Percentiles rank a stretch among this genome's conserved stretches.
These are phyloP conservation scores for Hanseniaspora occidentalis DNA, from an alignment of 805 yeast genomes.

Conservation along the genomic window DNA sequence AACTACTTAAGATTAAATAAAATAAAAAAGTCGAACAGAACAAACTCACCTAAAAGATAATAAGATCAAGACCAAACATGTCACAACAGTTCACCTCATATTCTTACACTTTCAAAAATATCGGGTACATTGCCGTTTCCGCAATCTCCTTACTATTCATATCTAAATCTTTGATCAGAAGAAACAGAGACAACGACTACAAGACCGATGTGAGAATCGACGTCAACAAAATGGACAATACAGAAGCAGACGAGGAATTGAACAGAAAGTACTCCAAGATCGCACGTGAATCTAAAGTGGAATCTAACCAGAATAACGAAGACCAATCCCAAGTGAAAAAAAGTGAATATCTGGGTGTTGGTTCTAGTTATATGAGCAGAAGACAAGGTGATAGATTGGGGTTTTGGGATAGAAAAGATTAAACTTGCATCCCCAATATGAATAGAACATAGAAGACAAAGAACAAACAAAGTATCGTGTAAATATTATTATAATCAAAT, in stretches of 20 bases:
- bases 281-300: constrained; percentile 3
- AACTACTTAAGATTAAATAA: too few relatives aligned
- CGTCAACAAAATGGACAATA: constrained; percentile 6
- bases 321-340: constrained; percentile 28
- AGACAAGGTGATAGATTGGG: constrained; percentile 40
- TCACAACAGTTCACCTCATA: not conserved
- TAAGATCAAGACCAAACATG: too few relatives aligned
- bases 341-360: constrained; percentile 58
- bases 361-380: constrained; percentile 45
- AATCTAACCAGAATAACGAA: constrained; percentile 8
- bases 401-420: constrained; percentile 7
- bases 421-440: not conserved
- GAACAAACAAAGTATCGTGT: too few relatives aligned
- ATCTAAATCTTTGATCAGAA: constrained; percentile 21
- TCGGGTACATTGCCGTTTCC: constrained; percentile 21
- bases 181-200: constrained; percentile 26
- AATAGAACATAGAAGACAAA: too few relatives aligned
- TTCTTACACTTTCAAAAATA: constrained; percentile 15
- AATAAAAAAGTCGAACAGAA: too few relatives aligned
- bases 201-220: constrained; percentile 20
- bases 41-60: too few relatives aligned
- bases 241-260: constrained; percentile 12
- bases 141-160: constrained; percentile 19
- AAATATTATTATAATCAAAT: too few relatives aligned
- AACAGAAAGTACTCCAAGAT: not conserved